Evolutionary conservation across 2,329 filamentous ascomycete species (phyloP), one percentile per base, ranked within the genome.

Genomic region (Fusarium chlamydosporum): DNA sequence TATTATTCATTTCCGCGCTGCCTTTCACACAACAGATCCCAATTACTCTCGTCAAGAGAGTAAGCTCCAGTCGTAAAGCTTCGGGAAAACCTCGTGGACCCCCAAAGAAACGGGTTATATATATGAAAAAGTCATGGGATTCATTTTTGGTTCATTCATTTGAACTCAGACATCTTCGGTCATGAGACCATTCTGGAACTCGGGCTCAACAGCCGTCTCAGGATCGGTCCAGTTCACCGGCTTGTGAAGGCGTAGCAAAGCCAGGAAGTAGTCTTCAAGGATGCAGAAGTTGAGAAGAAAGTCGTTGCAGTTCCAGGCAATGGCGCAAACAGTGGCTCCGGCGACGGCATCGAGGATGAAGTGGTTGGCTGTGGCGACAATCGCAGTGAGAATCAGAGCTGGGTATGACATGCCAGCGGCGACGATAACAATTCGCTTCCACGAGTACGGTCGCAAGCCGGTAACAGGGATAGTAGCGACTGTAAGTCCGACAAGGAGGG

Each of bases 301-400:
- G 31, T 76, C 76, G 70, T 86, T 87, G 46, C 77, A 77, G 57
- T 84, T 77, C 90, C 90, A 92, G 1, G 89, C 89, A 7, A 91
- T 67, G 4, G 81, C 82, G 71, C 90, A 92, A 4, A 92, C 89
- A 33, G 86, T 73, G 7, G 89, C 87, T 15, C 90, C 91, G 0
- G 89, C 91, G 3, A 92, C 85, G 0, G 91, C 90, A 75, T 92
- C 91, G 8, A 92, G 84, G 47, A 92, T 84, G 75, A 92, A 91
- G 77, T 92, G 90, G 76, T 92, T 92, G 45, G 90, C 90, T 0
- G 90, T 92, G 4, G 90, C 87, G 26, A 92, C 83, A 68, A 92
- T 92, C 27, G 89, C 90, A 10, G 86, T 82, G 7, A 92, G 79
- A 64, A 93, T 92, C 27, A 86, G 81, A 7, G 85, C 75, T 1